Conservation (phyloP, 345 rosid genomes). For the Clausena lansium region DNA sequence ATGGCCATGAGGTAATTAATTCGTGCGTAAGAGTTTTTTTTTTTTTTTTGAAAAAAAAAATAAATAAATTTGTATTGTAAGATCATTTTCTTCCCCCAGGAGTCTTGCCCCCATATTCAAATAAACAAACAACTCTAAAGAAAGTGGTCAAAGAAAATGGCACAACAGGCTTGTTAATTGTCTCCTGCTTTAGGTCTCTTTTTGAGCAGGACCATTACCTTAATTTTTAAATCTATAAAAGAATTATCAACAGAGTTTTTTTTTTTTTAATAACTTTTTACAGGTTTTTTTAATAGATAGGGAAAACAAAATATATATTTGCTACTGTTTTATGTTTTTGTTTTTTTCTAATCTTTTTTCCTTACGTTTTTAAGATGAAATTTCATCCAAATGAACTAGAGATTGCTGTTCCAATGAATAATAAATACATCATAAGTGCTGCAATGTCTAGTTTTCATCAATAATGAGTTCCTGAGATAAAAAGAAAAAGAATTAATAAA, state of each 20-base stretch:
- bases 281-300: neutral
- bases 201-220: conserved; percentile 16
- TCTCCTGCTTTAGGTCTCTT: conserved; percentile 22
- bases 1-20: conserved; percentile 87
- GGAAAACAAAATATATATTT: neutral
- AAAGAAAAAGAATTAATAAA: neutral
- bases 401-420: neutral
- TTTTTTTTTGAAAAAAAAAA: too few relatives aligned
- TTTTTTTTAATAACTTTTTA: conserved; percentile 3
- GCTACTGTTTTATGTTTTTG: neutral
- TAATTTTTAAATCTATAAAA: neutral
- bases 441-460: neutral
- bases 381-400: neutral
- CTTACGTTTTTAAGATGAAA: neutral
- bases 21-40: too few relatives aligned
- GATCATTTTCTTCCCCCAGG: neutral
- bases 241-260: conserved; percentile 17
- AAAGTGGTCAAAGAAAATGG: conserved; percentile 40
- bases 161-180: conserved; percentile 19
- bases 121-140: conserved; percentile 16
- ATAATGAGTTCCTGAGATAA: neutral
- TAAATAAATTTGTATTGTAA: neutral
- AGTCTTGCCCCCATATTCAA: neutral
- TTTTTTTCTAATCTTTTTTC: neutral
- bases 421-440: neutral